Base-by-base conservation (phyloP, 2,329 filamentous ascomycete genomes). In the Sporothrix dimorphospora region DNA sequence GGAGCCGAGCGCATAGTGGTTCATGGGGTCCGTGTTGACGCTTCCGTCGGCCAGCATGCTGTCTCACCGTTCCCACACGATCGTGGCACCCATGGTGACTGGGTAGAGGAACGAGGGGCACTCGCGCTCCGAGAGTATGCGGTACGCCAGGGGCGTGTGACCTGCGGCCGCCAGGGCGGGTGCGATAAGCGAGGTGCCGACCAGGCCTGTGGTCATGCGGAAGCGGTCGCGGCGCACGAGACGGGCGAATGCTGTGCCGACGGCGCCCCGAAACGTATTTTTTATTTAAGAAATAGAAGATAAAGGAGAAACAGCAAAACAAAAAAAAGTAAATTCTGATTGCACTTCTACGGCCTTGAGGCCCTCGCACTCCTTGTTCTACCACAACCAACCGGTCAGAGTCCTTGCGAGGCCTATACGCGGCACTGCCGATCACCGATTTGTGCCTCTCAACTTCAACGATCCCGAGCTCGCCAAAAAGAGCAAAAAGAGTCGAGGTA, bases 1-100 rank as follows among this genome's bases (percentile, higher is more conserved):
- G 12, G 71, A 27, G 14, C 81, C 81, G 8, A 82, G 79, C 1
- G 82, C 80, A 71, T 83, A 83, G 74, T 84, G 82, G 74, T 84
- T 82, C 82, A 83, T 83, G 21, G 77, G 72, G 7, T 81, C 79
- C 1, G 80, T 78, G 72, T 83, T 82, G 67, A 83, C 77, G 2
- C 69, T 76, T 0, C 80, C 81, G 71, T 82, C 77, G 0, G 80
- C 78, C 30, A 82, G 74, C 75, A 83, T 78, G 51, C 77, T 79
- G 71, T 83, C 80, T 81, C 82, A 83, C n/a, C 82, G 79, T 76
- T 83, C 82, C 81, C 81, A 83, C 14, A 73, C 51, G 0, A 81
- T 83, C 1, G 82, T 83, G 5, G 79, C 81, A n/a, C 79, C 80
- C 80, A 81, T 81, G 6, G 76, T 78, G 19, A 83, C 77, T 1